Percentiles rank a stretch among this genome's conserved stretches.
These are phyloP conservation scores for Fusarium cyanostomum DNA, from an alignment of 2,329 filamentous ascomycete genomes.

Conservation along the genomic window DNA sequence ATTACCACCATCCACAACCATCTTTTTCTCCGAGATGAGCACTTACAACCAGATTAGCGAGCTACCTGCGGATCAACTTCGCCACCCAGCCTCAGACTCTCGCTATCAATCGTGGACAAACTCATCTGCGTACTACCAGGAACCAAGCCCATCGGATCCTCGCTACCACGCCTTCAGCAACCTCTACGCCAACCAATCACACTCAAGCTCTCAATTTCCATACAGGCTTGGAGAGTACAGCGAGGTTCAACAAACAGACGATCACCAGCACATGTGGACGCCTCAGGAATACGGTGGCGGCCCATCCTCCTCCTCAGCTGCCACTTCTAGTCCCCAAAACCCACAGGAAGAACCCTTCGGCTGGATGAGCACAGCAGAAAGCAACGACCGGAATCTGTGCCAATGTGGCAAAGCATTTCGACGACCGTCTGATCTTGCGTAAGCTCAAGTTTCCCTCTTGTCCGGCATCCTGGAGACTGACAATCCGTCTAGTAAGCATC, in stretches of 20 bases:
- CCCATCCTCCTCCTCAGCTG: constrained; percentile 33
- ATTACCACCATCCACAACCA: constrained; percentile 29
- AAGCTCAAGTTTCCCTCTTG: constrained; percentile 7
- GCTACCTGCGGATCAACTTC: constrained; percentile 27
- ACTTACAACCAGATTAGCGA: constrained; percentile 28
- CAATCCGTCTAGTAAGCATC: constrained; percentile 33
- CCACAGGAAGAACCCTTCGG: constrained; percentile 32
- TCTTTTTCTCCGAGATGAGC: constrained; percentile 29
- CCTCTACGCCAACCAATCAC: constrained; percentile 32
- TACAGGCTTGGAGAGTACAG: constrained; percentile 24
- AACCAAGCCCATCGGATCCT: constrained; percentile 28
- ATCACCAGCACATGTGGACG: constrained; percentile 31
- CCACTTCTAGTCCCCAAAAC: constrained; percentile 36
- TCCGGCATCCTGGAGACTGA: constrained; percentile 5
- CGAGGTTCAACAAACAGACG: constrained; percentile 27
- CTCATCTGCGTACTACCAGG: constrained; percentile 24
- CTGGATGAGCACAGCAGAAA: constrained; percentile 22
- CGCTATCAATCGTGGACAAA: constrained; percentile 26
- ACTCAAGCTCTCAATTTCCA: constrained; percentile 16
- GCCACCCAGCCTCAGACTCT: constrained; percentile 33
- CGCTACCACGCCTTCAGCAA: constrained; percentile 29
- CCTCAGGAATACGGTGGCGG: constrained; percentile 27
- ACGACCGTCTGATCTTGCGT: constrained; percentile 42
- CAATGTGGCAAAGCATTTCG: constrained; percentile 42
- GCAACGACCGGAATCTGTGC: constrained; percentile 29